phyloP scores from a whole-genome alignment of 257 asterid species.

The Voacanga thouarsii region DNA sequence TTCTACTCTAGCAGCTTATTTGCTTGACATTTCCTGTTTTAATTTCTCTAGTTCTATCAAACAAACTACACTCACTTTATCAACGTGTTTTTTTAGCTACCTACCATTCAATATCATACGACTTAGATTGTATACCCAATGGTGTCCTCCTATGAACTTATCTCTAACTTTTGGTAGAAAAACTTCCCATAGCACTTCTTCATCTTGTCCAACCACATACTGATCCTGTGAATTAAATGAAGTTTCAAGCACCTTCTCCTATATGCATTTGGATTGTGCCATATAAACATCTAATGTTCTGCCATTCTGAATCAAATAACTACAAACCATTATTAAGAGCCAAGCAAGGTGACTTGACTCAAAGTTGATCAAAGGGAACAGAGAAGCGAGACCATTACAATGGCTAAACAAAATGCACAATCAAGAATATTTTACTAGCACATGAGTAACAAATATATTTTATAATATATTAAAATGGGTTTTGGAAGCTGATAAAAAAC shows the following conservation, averaged over 20 bases:
- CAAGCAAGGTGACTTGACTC: neutral
- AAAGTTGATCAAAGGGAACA: slow-evolving; percentile 6
- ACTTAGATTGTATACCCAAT: too few species aligned
- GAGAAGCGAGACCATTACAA: neutral
- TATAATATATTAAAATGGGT: too few species aligned
- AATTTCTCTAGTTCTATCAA: neutral
- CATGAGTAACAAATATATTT: neutral
- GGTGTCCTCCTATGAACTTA: neutral
- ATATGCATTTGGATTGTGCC: neutral
- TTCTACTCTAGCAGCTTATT: neutral
- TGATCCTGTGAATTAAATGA: neutral
- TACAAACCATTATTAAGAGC: neutral
- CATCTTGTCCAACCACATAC: neutral
- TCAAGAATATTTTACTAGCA: neutral
- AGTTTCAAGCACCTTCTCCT: neutral
- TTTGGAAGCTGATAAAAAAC: neutral
- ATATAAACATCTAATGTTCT: neutral
- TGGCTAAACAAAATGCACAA: neutral
- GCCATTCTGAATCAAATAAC: neutral
- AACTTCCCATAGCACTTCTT: neutral
- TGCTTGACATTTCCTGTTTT: neutral
- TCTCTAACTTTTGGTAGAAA: neutral
- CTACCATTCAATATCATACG: neutral
- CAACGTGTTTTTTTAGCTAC: neutral
- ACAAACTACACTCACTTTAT: neutral